A percentile compares a stretch with the other conserved stretches of the same genome.
Conservation (phyloP, 164 flowering plant genomes). For the Euptelea pleiosperma region DNA sequence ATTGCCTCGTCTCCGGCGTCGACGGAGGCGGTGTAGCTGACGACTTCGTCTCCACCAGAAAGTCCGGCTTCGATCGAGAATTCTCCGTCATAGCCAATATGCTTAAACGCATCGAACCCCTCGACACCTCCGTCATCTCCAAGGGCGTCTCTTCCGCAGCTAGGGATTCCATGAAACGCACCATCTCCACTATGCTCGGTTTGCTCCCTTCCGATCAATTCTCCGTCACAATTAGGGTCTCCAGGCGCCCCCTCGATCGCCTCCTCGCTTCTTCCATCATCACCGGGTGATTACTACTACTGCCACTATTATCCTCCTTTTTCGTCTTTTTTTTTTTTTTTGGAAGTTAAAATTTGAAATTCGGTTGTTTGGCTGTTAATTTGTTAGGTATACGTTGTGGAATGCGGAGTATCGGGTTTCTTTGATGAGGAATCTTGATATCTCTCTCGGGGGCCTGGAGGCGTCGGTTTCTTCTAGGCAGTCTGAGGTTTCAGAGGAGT, state of each 20-base stretch:
- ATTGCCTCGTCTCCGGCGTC: slow-evolving; percentile 53
- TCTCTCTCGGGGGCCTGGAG: slow-evolving; percentile 24
- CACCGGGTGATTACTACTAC: slow-evolving; percentile 80
- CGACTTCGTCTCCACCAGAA: slow-evolving; percentile 64
- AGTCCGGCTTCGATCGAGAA: slow-evolving; percentile 51
- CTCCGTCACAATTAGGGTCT: slow-evolving; percentile 55
- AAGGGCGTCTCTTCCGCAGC: slow-evolving; percentile 71
- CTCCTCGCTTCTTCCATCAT: slow-evolving; percentile 72
- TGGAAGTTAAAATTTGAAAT: no score
- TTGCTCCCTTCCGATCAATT: slow-evolving; percentile 86
- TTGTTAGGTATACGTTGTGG: slow-evolving; percentile 82
- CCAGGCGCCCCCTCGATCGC: slow-evolving; percentile 54
- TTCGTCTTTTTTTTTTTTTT: no score
- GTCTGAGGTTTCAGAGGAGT: slow-evolving; percentile 21
- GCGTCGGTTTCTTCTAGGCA: slow-evolving; percentile 5
- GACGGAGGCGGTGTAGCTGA: slow-evolving; percentile 74
- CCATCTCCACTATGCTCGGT: slow-evolving; percentile 82
- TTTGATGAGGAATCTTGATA: slow-evolving; percentile 70
- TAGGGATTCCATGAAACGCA: slow-evolving; percentile 85
- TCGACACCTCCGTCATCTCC: slow-evolving; percentile 65
- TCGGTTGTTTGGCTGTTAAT: background rate
- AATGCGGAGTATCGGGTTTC: slow-evolving; percentile 82
- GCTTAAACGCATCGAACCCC: slow-evolving; percentile 64
- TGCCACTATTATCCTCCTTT: no score
- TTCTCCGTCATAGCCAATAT: slow-evolving; percentile 72